Evolutionary conservation across 495 filamentous ascomycete genomes (phyloP).

Genomic region (Podospora pseudoanserina): DNA sequence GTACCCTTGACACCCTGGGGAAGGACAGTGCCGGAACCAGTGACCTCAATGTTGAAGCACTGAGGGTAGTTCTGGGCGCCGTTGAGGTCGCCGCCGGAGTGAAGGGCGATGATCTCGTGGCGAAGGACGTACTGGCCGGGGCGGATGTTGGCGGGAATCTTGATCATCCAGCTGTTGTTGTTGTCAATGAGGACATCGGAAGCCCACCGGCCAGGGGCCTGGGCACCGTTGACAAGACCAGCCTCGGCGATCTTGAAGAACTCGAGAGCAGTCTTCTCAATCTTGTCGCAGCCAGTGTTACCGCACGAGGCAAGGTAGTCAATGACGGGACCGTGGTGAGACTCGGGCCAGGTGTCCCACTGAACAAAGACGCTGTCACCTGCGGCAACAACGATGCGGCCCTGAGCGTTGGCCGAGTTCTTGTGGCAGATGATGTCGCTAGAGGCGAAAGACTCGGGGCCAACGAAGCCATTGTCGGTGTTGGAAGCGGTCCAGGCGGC

Average conservation of each 20-base stretch:
- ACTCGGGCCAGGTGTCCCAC: slow-evolving; percentile 50
- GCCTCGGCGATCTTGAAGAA: slow-evolving; percentile 74
- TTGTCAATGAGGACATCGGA: slow-evolving; percentile 55
- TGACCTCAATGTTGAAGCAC: slow-evolving; percentile 72
- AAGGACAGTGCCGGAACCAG: slow-evolving; percentile 57
- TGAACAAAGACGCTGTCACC: slow-evolving; percentile 43
- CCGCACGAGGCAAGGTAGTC: slow-evolving; percentile 70
- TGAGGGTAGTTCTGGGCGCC: slow-evolving; percentile 79
- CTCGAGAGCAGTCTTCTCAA: slow-evolving; percentile 61
- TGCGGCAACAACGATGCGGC: slow-evolving; percentile 41
- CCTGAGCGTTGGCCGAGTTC: slow-evolving; percentile 37
- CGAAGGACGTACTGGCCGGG: slow-evolving; percentile 75
- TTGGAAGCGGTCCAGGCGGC: slow-evolving; percentile 54
- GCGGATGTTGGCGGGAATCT: slow-evolving; percentile 60
- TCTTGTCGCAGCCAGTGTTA: slow-evolving; percentile 59
- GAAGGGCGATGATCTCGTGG: slow-evolving; percentile 77
- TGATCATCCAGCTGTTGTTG: slow-evolving; percentile 66
- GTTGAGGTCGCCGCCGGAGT: slow-evolving; percentile 56
- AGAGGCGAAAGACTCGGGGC: slow-evolving; percentile 38
- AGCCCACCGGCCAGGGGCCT: slow-evolving; percentile 49
- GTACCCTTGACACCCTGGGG: slow-evolving; percentile 59
- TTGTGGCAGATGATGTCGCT: slow-evolving; percentile 54
- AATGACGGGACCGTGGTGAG: slow-evolving; percentile 60
- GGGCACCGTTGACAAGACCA: slow-evolving; percentile 53
- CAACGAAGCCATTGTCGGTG: slow-evolving; percentile 59